Conservation (phyloP, 2,329 filamentous ascomycete species). For the Diplodia intermedia region DNA sequence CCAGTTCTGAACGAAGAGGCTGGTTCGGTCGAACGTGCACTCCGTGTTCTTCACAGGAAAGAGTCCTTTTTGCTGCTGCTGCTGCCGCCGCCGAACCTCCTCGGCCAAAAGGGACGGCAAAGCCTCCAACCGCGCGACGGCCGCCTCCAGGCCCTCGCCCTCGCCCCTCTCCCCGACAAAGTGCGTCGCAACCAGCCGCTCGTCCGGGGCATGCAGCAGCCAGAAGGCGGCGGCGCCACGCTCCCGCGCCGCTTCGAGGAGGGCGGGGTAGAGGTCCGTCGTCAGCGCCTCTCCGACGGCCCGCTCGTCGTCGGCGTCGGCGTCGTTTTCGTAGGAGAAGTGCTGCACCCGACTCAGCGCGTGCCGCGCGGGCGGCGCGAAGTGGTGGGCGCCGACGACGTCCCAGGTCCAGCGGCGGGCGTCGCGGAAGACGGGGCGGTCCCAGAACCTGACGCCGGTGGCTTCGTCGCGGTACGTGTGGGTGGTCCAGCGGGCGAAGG, state of each 20-base stretch:
- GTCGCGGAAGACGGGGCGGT: not conserved
- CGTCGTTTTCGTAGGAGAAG: not conserved
- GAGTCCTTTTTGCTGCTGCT: too few species aligned
- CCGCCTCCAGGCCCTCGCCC: not conserved
- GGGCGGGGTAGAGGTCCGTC: not conserved
- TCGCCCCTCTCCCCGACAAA: not conserved
- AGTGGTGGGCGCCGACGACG: conserved; percentile 3
- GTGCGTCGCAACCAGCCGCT: not conserved
- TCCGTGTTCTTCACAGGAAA: not conserved
- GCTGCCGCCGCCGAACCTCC: not conserved
- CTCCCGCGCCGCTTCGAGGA: not conserved
- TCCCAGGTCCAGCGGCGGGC: not conserved
- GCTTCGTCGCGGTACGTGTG: not conserved
- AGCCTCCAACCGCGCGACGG: conserved; percentile 1
- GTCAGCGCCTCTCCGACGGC: not conserved
- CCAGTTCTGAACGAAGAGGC: not conserved
- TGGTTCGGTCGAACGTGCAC: not conserved
- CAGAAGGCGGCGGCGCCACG: not conserved
- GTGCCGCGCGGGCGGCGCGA: not conserved
- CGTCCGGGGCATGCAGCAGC: not conserved
- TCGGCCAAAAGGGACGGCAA: not conserved
- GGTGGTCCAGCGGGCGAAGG: not conserved
- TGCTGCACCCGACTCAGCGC: not conserved
- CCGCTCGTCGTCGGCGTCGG: too few species aligned
- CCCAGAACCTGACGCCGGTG: not conserved